These are phyloP conservation scores for Cicer yamashitae DNA, from an alignment of 306 rosid species.

Conservation along the genomic window DNA sequence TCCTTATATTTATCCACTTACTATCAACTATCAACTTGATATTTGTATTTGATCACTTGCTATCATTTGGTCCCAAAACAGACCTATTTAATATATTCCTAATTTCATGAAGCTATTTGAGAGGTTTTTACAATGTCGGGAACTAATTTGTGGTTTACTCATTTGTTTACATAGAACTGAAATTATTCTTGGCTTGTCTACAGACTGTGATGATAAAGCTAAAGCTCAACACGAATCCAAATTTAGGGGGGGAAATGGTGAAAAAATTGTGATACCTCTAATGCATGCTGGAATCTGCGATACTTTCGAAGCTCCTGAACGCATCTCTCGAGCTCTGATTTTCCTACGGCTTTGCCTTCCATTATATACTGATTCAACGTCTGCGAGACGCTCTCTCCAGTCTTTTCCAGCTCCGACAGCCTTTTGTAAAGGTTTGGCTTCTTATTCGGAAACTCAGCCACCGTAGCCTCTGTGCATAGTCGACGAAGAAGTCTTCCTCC, in stretches of 20 bases:
- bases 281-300: conserved; percentile 57
- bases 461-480: conserved; percentile 44
- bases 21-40: no score
- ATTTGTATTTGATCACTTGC: no score
- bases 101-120: no score
- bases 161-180: no score
- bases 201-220: background rate
- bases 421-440: conserved; percentile 52
- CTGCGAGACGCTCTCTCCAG: conserved; percentile 62
- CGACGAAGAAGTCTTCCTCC: conserved; percentile 52
- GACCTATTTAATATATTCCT: no score
- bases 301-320: conserved; percentile 70
- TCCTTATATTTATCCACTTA: no score
- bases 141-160: no score
- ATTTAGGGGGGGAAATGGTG: background rate
- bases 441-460: conserved; percentile 17
- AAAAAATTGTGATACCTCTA: conserved; percentile 59
- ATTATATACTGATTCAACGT: conserved; percentile 63
- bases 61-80: no score
- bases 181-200: no score
- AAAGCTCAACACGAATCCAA: conserved; percentile 8
- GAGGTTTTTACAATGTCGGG: no score
- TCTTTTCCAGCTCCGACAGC: conserved; percentile 62
- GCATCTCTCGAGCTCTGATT: conserved; percentile 54
- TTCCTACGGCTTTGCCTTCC: conserved; percentile 63